These are phyloP conservation scores for Thoreauomyces humboldtii DNA, from an alignment of 192 early-diverging fungal species.

Conservation along the genomic window DNA sequence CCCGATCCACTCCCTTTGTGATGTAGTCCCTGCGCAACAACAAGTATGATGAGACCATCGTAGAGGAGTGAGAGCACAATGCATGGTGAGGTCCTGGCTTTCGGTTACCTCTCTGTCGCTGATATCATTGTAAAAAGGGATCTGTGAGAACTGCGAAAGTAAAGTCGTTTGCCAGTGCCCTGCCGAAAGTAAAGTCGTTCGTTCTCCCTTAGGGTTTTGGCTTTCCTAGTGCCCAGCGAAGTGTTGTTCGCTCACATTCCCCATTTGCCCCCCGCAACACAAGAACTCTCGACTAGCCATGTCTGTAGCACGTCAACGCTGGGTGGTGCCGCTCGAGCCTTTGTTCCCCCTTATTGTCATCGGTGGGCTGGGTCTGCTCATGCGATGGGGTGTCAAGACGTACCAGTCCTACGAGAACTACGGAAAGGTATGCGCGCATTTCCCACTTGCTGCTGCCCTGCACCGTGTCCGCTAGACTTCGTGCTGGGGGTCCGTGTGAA, in stretches of 20 bases:
- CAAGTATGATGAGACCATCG: background rate
- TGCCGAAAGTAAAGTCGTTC: too few relatives aligned
- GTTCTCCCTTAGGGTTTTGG: too few relatives aligned
- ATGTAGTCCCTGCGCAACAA: slow-evolving; percentile 73
- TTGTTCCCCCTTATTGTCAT: slow-evolving; percentile 39
- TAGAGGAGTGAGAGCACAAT: background rate
- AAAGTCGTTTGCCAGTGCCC: too few relatives aligned
- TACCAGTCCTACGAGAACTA: slow-evolving; percentile 48
- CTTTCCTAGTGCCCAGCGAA: too few relatives aligned
- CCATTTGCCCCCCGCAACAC: too few relatives aligned
- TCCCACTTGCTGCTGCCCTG: too few relatives aligned
- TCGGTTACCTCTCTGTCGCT: background rate
- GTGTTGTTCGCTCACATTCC: too few relatives aligned
- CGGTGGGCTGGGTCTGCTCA: slow-evolving; percentile 27
- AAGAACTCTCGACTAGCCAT: background rate
- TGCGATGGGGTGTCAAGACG: slow-evolving; percentile 25
- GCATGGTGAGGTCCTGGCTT: background rate
- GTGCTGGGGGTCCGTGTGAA: too few relatives aligned
- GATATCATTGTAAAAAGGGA: too few relatives aligned
- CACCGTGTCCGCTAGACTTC: too few relatives aligned
- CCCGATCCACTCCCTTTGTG: slow-evolving; percentile 69
- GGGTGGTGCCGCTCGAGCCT: slow-evolving; percentile 38
- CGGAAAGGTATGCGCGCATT: slow-evolving; percentile 39
- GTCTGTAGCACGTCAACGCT: slow-evolving; percentile 17
- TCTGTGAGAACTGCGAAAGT: too few relatives aligned